Evolutionary conservation across 169 alveolate species (phyloP), one percentile per base, ranked within the genome.

Genomic region (Miamiensis avidus): DNA sequence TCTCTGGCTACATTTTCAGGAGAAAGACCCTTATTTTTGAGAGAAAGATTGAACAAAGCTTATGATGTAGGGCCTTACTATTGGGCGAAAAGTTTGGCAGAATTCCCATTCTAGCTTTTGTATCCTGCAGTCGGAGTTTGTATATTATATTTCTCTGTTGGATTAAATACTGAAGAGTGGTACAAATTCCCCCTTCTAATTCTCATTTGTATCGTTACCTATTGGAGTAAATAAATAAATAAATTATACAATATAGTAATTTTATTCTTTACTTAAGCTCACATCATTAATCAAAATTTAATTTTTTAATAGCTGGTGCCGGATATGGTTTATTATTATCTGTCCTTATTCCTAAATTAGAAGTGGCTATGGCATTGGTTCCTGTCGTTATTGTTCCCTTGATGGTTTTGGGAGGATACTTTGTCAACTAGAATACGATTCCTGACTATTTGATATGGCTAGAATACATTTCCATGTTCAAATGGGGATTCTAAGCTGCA

Each of bases 381-480:
- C 94, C 96, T 65, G 92, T 89, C 25, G 82, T 92, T 28, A 82
- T 92, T 74, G 83, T 92, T 72, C 96, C 96, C 0, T 89, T 92
- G 83, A 88, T 92, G 94, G 76, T 92, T 76, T 87, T 92, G 78
- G 94, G 92, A n/a, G 96, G 96, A 31, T 92, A 90, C 83, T 92
- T 90, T 77, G 96, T 92, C 30, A 92, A 89, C 30, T 78, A 86
- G 49, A 88, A 88, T 29, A 88, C 82, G 72, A 88, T 92, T 30
- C 94, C 96, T 0, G 72, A 32, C 75, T 86, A 81, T 76, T 84
- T 92, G 64, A 82, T 79, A 27, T 89, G 88, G 78, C 84, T 92
- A 77, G 78, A 89, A 32, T 87, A 89, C 34, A 30, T 92, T 6
- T 88, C 94, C 27, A 72, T 90, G 82, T 90, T 92, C 84, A 92